A percentile compares a stretch with the other conserved stretches of the same genome.
Conservation (phyloP, 257 asterid genomes). For the Verbena officinalis region DNA sequence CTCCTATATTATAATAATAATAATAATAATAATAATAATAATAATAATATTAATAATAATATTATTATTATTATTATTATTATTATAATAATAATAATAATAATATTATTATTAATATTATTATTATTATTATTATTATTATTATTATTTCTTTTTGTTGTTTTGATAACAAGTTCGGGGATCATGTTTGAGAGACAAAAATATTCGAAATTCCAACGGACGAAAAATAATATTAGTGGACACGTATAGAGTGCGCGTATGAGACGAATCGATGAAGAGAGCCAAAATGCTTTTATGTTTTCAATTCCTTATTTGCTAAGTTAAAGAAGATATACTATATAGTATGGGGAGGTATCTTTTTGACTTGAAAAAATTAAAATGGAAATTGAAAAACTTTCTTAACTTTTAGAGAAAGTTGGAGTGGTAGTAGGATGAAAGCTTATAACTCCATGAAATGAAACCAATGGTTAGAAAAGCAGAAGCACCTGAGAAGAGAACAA, state of each 20-base stretch:
- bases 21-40: no score
- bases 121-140: no score
- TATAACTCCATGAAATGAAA: conserved; percentile 9
- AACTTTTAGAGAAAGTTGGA: conserved; percentile 33
- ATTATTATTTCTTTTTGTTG: no score
- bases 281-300: conserved; percentile 33
- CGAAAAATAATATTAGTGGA: conserved; percentile 5
- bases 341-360: conserved; percentile 41
- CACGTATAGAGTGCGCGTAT: conserved; percentile 28
- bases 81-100: no score
- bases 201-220: conserved; percentile 14
- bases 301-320: conserved; percentile 72
- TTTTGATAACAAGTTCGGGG: no score
- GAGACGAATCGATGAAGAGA: conserved; percentile 31
- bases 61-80: no score
- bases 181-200: no score
- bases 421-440: conserved; percentile 4
- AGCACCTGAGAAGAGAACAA: conserved; percentile 47
- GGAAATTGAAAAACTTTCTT: neutral
- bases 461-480: conserved; percentile 27
- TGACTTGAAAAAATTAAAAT: conserved; percentile 28
- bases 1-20: no score
- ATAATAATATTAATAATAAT: no score
- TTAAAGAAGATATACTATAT: conserved; percentile 26
- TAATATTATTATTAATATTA: no score